These are phyloP conservation scores for Phytophthora fragariaefolia DNA, from an alignment of 352 stramenopile genomes.

Conservation along the genomic window DNA sequence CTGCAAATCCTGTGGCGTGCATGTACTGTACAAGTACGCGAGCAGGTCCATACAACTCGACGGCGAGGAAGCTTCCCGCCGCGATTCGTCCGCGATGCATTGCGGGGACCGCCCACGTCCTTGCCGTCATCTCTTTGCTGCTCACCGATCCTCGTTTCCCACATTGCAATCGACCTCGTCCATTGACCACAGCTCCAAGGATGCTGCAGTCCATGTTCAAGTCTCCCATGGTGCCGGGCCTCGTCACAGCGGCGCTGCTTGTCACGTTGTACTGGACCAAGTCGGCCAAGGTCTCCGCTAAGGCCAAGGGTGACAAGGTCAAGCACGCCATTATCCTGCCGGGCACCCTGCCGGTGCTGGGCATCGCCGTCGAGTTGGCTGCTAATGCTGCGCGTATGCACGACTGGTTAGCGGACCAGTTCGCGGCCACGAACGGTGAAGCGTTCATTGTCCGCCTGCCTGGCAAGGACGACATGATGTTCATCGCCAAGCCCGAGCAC, in stretches of 20 bases:
- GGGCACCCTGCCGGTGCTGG: conserved; percentile 47
- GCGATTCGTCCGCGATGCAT: conserved; percentile 16
- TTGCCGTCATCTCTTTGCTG: conserved; percentile 15
- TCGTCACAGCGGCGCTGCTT: conserved; percentile 34
- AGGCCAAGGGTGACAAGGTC: conserved; percentile 28
- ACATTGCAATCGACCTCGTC: conserved; percentile 13
- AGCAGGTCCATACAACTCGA: conserved; percentile 24
- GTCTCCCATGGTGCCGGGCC: conserved; percentile 26
- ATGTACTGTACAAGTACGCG: too few species aligned
- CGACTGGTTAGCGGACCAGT: conserved; percentile 51
- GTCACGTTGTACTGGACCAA: conserved; percentile 36
- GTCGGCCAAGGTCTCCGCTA: conserved; percentile 15
- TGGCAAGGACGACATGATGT: conserved; percentile 49
- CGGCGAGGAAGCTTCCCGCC: conserved; percentile 26
- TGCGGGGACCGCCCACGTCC: conserved; percentile 8
- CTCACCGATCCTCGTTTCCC: conserved; percentile 3
- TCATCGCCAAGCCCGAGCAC: conserved; percentile 52
- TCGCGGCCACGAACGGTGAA: conserved; percentile 38
- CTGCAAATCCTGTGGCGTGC: conserved; percentile 26
- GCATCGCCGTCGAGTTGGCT: conserved; percentile 50
- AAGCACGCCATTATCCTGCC: conserved; percentile 34
- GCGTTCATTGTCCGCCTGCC: conserved; percentile 46
- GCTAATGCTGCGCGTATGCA: conserved; percentile 45
- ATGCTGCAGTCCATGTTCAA: conserved; percentile 40
- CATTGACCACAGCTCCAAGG: conserved; percentile 3